Conservation (phyloP, 345 rosid genomes). For the Eucalyptus pauciflora region DNA sequence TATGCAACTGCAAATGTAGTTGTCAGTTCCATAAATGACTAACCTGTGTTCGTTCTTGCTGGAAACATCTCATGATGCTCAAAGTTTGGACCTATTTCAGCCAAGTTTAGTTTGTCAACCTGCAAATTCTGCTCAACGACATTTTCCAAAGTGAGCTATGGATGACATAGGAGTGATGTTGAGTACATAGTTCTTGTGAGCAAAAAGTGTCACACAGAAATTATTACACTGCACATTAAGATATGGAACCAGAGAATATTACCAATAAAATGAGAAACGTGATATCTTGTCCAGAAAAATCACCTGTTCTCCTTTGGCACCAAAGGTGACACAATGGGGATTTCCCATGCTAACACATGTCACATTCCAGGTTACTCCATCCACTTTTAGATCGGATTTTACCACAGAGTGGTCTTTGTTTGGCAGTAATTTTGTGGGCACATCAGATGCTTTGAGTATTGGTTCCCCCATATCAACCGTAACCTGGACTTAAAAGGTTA, state of each 20-base stretch:
- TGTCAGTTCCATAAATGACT: not conserved
- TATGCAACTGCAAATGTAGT: not conserved
- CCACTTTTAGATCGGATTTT: conserved; percentile 51
- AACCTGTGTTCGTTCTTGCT: conserved; percentile 93
- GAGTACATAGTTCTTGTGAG: not conserved
- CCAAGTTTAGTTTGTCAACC: conserved; percentile 78
- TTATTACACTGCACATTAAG: not conserved
- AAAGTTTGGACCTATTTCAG: conserved; percentile 81
- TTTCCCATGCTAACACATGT: conserved; percentile 99
- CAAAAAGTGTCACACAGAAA: not conserved
- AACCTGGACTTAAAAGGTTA: conserved; percentile 31
- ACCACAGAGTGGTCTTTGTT: conserved; percentile 57
- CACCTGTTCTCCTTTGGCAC: conserved; percentile 58
- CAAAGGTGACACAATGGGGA: conserved; percentile 90
- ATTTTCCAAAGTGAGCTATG: not conserved
- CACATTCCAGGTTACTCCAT: conserved; percentile 80
- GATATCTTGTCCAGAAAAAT: not conserved
- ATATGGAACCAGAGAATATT: not conserved
- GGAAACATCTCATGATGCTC: conserved; percentile 89
- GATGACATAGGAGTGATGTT: not conserved
- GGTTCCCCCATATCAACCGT: conserved; percentile 96
- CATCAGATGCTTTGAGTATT: conserved; percentile 65
- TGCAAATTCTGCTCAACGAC: conserved; percentile 35
- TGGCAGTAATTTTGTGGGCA: conserved; percentile 64
- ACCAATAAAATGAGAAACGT: not conserved